Percentiles rank a stretch among this genome's conserved stretches.
Conservation (phyloP, 1,284 basidiomycete genomes). For the Singerocomus rubriflavus region DNA sequence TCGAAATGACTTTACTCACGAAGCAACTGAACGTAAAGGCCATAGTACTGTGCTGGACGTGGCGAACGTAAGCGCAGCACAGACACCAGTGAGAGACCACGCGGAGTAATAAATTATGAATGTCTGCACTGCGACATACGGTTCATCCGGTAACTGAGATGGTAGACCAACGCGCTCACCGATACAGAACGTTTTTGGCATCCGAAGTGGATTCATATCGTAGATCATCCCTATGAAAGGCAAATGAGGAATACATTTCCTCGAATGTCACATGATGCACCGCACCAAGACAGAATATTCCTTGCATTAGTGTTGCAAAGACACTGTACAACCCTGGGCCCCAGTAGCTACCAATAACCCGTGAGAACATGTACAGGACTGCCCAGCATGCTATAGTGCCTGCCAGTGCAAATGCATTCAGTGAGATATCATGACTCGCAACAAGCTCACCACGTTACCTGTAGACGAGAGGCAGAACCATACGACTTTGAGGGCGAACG, state of each 20-base stretch:
- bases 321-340: conserved; percentile 19
- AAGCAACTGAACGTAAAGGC: conserved; percentile 37
- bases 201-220: conserved; percentile 54
- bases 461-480: conserved; percentile 29
- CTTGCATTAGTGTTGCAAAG: conserved; percentile 26
- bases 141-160: background rate
- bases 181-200: conserved; percentile 57
- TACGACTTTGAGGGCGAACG: conserved; percentile 24
- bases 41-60: conserved; percentile 47
- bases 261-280: background rate
- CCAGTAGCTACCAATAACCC: conserved; percentile 23
- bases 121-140: conserved; percentile 17
- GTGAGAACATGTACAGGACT: conserved; percentile 22
- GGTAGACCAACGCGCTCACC: conserved; percentile 35
- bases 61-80: conserved; percentile 47
- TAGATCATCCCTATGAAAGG: conserved; percentile 54
- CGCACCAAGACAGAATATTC: conserved; percentile 30
- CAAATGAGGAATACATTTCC: conserved; percentile 6
- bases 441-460: conserved; percentile 12
- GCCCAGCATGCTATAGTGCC: conserved; percentile 24
- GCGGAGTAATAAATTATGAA: conserved; percentile 38
- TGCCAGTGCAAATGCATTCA: conserved; percentile 4
- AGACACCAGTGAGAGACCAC: conserved; percentile 50
- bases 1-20: conserved; percentile 24
- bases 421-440: background rate